These are phyloP conservation scores for Pezicula carpinea DNA, from an alignment of 2,329 filamentous ascomycete species.

Conservation along the genomic window DNA sequence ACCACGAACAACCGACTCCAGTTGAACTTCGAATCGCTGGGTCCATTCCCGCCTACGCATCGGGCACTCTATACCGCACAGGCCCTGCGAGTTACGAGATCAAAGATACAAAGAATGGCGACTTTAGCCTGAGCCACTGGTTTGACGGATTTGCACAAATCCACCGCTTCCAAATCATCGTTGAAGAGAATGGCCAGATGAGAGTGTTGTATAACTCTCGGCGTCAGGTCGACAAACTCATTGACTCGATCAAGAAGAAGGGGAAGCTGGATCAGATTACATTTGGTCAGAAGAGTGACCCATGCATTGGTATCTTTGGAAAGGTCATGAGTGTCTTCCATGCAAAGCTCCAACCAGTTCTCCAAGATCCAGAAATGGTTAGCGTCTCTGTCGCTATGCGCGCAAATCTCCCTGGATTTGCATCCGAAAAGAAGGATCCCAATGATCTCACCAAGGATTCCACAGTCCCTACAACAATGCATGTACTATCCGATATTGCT, in stretches of 20 bases:
- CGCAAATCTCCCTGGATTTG: conserved; percentile 2
- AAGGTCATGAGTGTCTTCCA: conserved; percentile 59
- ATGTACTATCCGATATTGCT: conserved; percentile 41
- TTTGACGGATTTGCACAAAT: conserved; percentile 67
- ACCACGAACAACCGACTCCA: conserved; percentile 34
- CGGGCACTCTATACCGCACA: conserved; percentile 69
- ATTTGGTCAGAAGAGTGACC: conserved; percentile 70
- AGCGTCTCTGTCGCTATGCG: conserved; percentile 2
- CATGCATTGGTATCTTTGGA: conserved; percentile 67
- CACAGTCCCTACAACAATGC: no score
- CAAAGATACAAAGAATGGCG: neutral
- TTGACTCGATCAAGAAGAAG: conserved; percentile 54
- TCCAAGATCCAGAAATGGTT: neutral
- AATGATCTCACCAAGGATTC: no score
- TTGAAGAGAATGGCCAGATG: conserved; percentile 29
- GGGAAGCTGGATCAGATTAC: conserved; percentile 53
- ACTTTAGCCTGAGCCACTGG: conserved; percentile 17
- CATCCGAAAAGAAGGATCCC: neutral
- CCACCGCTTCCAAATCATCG: conserved; percentile 67
- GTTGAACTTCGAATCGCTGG: conserved; percentile 60
- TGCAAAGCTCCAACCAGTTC: neutral
- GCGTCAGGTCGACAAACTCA: conserved; percentile 58
- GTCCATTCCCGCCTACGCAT: conserved; percentile 64
- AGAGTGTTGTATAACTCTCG: conserved; percentile 68
- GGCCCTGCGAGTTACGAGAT: conserved; percentile 51